phyloP scores from a whole-genome alignment of 176 grass and related monocot species.

The Thalia dealbata region DNA sequence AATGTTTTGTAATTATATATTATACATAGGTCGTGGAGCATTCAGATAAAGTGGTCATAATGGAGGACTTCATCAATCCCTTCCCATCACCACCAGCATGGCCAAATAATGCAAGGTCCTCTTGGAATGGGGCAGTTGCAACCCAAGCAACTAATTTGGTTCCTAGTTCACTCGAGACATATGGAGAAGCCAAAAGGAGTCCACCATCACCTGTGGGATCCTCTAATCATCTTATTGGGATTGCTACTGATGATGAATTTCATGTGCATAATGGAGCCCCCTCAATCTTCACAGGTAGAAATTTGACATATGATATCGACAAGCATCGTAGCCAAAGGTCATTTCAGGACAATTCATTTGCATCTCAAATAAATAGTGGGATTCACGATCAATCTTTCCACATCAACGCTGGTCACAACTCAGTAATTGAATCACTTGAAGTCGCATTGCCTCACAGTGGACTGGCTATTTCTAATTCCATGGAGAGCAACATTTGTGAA shows the following conservation, averaged over 20 bases:
- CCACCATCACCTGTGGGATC: background rate
- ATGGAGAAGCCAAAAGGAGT: background rate
- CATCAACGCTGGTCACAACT: background rate
- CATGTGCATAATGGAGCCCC: constrained; percentile 2
- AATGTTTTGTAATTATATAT: background rate
- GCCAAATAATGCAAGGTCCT: background rate
- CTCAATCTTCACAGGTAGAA: background rate
- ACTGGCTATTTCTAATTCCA: constrained; percentile 7
- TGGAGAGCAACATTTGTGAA: constrained; percentile 7
- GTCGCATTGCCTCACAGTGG: background rate
- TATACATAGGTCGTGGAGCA: background rate
- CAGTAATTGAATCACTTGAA: background rate
- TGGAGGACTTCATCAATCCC: constrained; percentile 15
- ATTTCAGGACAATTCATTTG: background rate
- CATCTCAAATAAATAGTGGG: background rate
- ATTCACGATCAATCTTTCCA: background rate
- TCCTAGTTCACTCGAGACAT: background rate
- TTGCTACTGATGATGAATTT: constrained; percentile 1
- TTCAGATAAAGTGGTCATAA: background rate
- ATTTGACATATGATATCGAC: constrained; percentile 2
- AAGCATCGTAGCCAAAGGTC: background rate
- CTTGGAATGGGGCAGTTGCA: background rate
- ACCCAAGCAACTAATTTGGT: background rate
- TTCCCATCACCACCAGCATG: constrained; percentile 9
- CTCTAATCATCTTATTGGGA: background rate